Evolutionary conservation across 345 rosid genomes (phyloP).

Genomic region (Dipteronia dyeriana): DNA sequence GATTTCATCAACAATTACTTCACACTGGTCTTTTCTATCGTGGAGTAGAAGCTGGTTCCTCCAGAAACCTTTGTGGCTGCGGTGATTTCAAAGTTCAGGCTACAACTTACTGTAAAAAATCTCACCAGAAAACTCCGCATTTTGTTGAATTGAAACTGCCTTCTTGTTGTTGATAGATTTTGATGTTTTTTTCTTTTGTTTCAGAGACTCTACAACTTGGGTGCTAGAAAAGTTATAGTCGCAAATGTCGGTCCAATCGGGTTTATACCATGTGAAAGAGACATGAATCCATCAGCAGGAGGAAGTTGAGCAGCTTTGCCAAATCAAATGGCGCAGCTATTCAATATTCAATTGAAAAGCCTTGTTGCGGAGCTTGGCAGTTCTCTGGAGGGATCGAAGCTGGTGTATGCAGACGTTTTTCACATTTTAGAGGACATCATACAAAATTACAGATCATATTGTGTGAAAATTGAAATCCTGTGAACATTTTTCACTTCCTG

Average conservation of each 20-base stretch:
- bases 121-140: not conserved
- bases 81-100: slow-evolving; percentile 57
- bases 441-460: slow-evolving; percentile 49
- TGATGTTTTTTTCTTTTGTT: not conserved
- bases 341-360: slow-evolving; percentile 43
- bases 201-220: slow-evolving; percentile 65
- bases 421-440: slow-evolving; percentile 55
- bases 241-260: slow-evolving; percentile 82
- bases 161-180: not conserved
- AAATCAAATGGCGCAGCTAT: slow-evolving; percentile 64
- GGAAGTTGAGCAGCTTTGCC: slow-evolving; percentile 46
- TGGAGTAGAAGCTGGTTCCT: slow-evolving; percentile 43
- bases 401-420: slow-evolving; percentile 61
- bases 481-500: not conserved
- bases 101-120: slow-evolving; percentile 56
- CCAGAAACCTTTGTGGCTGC: slow-evolving; percentile 50
- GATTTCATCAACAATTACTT: slow-evolving; percentile 79
- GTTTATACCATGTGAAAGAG: slow-evolving; percentile 75
- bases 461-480: no score
- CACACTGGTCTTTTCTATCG: slow-evolving; percentile 49
- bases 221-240: slow-evolving; percentile 67
- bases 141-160: not conserved
- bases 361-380: slow-evolving; percentile 44
- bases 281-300: slow-evolving; percentile 44
- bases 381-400: slow-evolving; percentile 43